These are phyloP conservation scores for Aspergillus neotritici DNA, from an alignment of 2,329 filamentous ascomycete species.

Conservation along the genomic window DNA sequence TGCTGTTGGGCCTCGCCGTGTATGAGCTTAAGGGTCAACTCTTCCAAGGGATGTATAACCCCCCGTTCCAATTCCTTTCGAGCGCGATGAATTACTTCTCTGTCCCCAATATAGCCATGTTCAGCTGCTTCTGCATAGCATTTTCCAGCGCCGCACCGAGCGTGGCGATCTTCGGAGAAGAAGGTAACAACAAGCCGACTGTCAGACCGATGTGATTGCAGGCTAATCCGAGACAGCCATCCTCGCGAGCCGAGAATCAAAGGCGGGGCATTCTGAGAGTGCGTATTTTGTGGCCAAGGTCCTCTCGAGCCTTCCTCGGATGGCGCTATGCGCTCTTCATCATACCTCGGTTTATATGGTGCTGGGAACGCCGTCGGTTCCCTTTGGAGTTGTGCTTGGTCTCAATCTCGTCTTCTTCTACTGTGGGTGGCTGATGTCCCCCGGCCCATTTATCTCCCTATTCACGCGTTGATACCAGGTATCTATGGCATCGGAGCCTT, in stretches of 20 bases:
- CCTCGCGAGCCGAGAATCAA: not conserved
- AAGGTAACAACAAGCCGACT: too few relatives aligned
- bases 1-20: constrained; percentile 6
- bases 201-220: too few relatives aligned
- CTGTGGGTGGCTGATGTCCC: too few relatives aligned
- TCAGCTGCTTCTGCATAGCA: not conserved
- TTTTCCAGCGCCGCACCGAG: not conserved
- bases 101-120: not conserved
- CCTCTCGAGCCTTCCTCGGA: not conserved
- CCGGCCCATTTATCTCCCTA: too few relatives aligned
- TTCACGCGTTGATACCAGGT: too few relatives aligned
- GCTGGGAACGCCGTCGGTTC: not conserved
- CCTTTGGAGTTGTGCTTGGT: not conserved
- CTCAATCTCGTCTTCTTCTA: not conserved
- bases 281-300: constrained; percentile 4
- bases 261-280: constrained; percentile 1
- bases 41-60: constrained; percentile 7
- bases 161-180: too few relatives aligned
- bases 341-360: not conserved
- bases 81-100: constrained; percentile 4
- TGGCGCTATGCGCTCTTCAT: not conserved
- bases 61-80: constrained; percentile 6
- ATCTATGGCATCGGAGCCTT: too few relatives aligned
- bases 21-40: constrained; percentile 7
- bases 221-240: not conserved